A percentile compares a stretch with the other conserved stretches of the same genome.
Evolutionary conservation across 768 basidiomycete genomes (phyloP).

Genomic region (Crepidotus variabilis): DNA sequence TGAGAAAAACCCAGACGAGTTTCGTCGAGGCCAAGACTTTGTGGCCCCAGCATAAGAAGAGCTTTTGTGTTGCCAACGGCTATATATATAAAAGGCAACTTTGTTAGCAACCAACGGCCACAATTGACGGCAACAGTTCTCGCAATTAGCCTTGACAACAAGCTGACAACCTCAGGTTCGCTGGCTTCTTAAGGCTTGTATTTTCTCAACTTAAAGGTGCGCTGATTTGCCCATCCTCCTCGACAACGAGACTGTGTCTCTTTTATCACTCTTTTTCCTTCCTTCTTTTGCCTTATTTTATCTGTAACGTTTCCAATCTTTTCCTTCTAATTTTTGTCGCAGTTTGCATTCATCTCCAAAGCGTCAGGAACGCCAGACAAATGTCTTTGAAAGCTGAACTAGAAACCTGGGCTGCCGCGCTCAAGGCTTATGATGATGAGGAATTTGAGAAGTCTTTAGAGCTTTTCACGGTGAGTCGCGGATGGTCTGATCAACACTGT

Average conservation of each 20-base stretch:
- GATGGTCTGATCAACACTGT: slow-evolving; percentile 2
- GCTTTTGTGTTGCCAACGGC: slow-evolving; percentile 18
- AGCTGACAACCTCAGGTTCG: slow-evolving; percentile 11
- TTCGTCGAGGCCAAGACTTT: background rate
- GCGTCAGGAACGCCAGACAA: slow-evolving; percentile 37
- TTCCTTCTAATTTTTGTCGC: slow-evolving; percentile 22
- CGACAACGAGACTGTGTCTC: slow-evolving; percentile 44
- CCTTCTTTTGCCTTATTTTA: slow-evolving; percentile 18
- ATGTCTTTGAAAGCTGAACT: slow-evolving; percentile 76
- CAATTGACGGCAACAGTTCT: background rate
- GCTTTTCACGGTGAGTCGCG: slow-evolving; percentile 62
- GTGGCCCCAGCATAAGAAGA: background rate
- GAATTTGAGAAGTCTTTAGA: slow-evolving; percentile 75
- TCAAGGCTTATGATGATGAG: slow-evolving; percentile 83
- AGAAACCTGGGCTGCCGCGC: slow-evolving; percentile 83
- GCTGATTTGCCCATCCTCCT: slow-evolving; percentile 19
- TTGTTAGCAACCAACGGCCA: background rate
- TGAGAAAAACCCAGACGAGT: background rate
- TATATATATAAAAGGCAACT: slow-evolving; percentile 13
- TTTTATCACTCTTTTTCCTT: slow-evolving; percentile 21
- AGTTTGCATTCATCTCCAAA: slow-evolving; percentile 16
- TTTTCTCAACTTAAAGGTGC: slow-evolving; percentile 4
- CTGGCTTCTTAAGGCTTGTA: slow-evolving; percentile 18
- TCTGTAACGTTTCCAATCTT: slow-evolving; percentile 13
- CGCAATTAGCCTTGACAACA: slow-evolving; percentile 28